Conservation (phyloP, 2,329 filamentous ascomycete species). For the Ascochyta fabae region DNA sequence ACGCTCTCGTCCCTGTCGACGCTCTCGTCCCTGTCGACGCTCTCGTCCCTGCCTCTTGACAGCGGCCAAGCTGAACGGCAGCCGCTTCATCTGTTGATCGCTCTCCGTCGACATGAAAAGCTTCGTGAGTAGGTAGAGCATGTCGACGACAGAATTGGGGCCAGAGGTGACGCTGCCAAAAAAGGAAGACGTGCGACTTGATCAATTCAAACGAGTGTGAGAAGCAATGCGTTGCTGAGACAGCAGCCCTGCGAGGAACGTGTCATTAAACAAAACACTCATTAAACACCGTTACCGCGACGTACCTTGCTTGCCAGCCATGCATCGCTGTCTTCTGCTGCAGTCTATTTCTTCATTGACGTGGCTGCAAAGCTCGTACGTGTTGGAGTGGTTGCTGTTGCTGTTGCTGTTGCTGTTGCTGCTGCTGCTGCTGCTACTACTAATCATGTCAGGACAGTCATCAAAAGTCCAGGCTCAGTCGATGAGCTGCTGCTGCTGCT, state of each 20-base stretch:
- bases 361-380: not conserved
- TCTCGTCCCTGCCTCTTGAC: conserved; percentile 16
- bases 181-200: not conserved
- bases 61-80: conserved; percentile 8
- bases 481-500: not conserved
- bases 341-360: not conserved
- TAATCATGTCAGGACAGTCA: not conserved
- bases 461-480: not conserved
- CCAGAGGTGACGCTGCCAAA: not conserved
- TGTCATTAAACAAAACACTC: too few relatives aligned
- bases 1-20: too few relatives aligned
- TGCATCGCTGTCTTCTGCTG: not conserved
- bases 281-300: not conserved
- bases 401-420: not conserved
- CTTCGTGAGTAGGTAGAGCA: conserved; percentile 7
- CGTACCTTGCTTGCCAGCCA: conserved; percentile 15
- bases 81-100: conserved; percentile 6
- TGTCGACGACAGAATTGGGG: not conserved
- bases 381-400: too few relatives aligned
- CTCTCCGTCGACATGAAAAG: conserved; percentile 9
- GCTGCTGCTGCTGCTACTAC: not conserved
- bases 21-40: too few relatives aligned
- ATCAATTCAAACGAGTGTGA: conserved; percentile 7
- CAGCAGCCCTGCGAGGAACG: conserved; percentile 20
- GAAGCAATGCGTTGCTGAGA: conserved; percentile 21